Evolutionary conservation across 2,329 filamentous ascomycete species (phyloP).

Genomic region (Cercospora canescens): DNA sequence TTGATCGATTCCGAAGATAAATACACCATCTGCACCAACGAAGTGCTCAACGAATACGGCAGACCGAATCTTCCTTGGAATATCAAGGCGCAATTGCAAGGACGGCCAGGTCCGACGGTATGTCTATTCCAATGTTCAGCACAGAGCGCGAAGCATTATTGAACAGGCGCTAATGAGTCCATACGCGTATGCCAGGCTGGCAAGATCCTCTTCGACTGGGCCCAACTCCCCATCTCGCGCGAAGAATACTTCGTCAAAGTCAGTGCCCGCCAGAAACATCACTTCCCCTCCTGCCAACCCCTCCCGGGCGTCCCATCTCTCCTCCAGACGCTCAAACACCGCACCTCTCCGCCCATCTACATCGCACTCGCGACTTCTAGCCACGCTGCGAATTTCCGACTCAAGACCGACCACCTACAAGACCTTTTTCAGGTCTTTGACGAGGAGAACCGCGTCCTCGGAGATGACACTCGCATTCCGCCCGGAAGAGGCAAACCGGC

Average conservation of each 20-base stretch:
- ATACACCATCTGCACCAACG: slow-evolving; percentile 83
- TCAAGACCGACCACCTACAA: slow-evolving; percentile 67
- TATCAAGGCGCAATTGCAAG: slow-evolving; percentile 86
- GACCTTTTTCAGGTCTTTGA: slow-evolving; percentile 62
- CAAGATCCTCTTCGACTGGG: slow-evolving; percentile 75
- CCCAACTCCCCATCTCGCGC: slow-evolving; percentile 72
- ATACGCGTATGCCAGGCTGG: slow-evolving; percentile 43
- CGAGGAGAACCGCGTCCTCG: slow-evolving; percentile 70
- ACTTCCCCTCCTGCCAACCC: slow-evolving; percentile 74
- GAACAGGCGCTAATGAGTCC: too few species aligned
- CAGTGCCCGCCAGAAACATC: slow-evolving; percentile 63
- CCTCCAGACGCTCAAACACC: slow-evolving; percentile 55
- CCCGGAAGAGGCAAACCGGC: slow-evolving; percentile 86
- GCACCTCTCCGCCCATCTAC: slow-evolving; percentile 54
- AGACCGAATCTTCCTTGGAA: slow-evolving; percentile 82
- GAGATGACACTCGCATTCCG: slow-evolving; percentile 78
- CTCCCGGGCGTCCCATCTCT: slow-evolving; percentile 76
- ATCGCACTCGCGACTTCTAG: slow-evolving; percentile 86
- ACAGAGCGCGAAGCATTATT: too few species aligned
- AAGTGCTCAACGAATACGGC: slow-evolving; percentile 73
- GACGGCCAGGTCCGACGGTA: slow-evolving; percentile 57
- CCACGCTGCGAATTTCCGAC: slow-evolving; percentile 67
- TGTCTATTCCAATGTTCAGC: neutral
- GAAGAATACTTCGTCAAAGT: slow-evolving; percentile 67
- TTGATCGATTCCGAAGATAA: slow-evolving; percentile 90